A percentile compares a stretch with the other conserved stretches of the same genome.
Evolutionary conservation across 2,329 filamentous ascomycete species (phyloP).

Genomic region (Ophiostoma novo-ulmi): DNA sequence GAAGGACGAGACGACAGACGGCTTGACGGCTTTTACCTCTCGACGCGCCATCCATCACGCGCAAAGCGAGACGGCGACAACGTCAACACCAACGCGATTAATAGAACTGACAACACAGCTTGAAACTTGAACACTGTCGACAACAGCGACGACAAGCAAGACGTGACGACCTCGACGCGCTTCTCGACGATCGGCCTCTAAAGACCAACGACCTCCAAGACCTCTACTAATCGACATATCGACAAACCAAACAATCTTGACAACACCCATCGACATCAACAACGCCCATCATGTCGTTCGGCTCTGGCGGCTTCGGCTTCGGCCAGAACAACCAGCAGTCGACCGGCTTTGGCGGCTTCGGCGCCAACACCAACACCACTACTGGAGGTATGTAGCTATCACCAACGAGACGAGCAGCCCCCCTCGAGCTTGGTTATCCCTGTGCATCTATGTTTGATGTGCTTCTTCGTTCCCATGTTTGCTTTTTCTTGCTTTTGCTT

Average conservation of each 20-base stretch:
- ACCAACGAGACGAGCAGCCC: neutral
- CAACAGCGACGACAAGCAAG: neutral
- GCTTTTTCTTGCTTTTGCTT: slow-evolving; percentile 18
- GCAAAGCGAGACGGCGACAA: neutral
- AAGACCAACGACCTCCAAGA: neutral
- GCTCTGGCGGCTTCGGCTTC: slow-evolving; percentile 52
- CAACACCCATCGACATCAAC: neutral
- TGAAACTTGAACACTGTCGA: neutral
- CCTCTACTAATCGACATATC: neutral
- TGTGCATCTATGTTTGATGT: neutral
- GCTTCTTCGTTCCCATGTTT: neutral
- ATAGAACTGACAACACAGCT: too few relatives aligned
- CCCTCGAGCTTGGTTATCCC: neutral
- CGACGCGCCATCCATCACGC: slow-evolving; percentile 6
- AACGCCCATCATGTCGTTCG: slow-evolving; percentile 47
- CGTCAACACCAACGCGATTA: neutral
- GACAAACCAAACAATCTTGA: neutral
- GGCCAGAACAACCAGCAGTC: slow-evolving; percentile 42
- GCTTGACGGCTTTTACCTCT: neutral
- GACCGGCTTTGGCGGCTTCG: slow-evolving; percentile 55
- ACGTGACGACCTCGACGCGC: slow-evolving; percentile 14
- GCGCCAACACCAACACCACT: slow-evolving; percentile 37
- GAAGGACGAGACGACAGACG: neutral
- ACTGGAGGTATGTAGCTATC: slow-evolving; percentile 44
- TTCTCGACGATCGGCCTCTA: neutral